Conservation (phyloP, 2,329 filamentous ascomycete genomes). For the Trematosphaeria pertusa region DNA sequence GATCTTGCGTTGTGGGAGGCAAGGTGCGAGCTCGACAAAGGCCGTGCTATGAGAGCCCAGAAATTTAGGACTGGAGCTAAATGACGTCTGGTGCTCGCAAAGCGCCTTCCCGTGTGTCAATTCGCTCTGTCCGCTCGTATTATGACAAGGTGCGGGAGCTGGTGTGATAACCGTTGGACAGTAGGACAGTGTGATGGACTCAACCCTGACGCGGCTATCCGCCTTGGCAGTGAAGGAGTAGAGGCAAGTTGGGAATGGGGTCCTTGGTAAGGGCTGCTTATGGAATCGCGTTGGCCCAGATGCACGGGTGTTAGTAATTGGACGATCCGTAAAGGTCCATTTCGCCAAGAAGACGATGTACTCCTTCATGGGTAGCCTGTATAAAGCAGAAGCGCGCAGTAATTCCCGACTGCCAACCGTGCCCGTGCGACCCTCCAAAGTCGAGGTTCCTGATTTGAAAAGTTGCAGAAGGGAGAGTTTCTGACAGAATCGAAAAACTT, state of each 20-base stretch:
- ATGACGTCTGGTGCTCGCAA: too few relatives aligned
- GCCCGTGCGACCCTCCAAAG: conserved; percentile 4
- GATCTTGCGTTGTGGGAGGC: too few relatives aligned
- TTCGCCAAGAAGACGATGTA: conserved; percentile 23
- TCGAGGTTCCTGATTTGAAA: too few relatives aligned
- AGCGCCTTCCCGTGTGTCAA: too few relatives aligned
- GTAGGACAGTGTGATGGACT: conserved; percentile 10
- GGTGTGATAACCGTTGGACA: neutral
- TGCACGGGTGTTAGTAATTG: conserved; percentile 33
- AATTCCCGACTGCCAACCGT: conserved; percentile 16
- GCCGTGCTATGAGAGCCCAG: too few relatives aligned
- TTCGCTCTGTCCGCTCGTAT: too few relatives aligned
- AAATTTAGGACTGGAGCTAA: too few relatives aligned
- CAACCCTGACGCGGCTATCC: conserved; percentile 16
- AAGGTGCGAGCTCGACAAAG: too few relatives aligned
- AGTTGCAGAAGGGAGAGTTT: too few relatives aligned
- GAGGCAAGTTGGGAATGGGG: conserved; percentile 11
- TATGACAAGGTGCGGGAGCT: too few relatives aligned
- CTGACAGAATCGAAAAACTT: too few relatives aligned
- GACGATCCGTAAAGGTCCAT: conserved; percentile 14
- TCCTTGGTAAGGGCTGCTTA: conserved; percentile 23
- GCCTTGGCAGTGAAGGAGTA: conserved; percentile 22
- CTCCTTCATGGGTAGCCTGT: too few relatives aligned
- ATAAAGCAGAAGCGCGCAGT: neutral
- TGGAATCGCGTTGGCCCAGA: conserved; percentile 27